Conservation (phyloP, 768 basidiomycete species). For the Lyophyllum atratum region DNA sequence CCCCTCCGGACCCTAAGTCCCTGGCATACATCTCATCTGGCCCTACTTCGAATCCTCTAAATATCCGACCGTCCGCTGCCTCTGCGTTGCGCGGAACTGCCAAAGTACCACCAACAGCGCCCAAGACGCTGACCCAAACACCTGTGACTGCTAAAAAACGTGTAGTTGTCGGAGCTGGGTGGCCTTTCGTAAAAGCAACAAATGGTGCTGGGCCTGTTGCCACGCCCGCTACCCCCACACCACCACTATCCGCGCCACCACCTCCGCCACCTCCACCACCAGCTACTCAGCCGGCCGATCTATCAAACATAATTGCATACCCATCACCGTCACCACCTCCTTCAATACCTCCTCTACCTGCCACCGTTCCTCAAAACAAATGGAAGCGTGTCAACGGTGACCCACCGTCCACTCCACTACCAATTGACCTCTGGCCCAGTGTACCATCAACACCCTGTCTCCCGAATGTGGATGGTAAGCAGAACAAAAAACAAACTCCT, state of each 20-base stretch:
- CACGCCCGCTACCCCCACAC: slow-evolving; percentile 16
- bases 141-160: slow-evolving; percentile 34
- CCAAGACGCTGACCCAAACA: slow-evolving; percentile 20
- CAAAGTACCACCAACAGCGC: slow-evolving; percentile 28
- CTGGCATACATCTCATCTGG: slow-evolving; percentile 42
- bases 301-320: slow-evolving; percentile 25
- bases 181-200: slow-evolving; percentile 38
- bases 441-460: neutral
- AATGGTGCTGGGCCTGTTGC: slow-evolving; percentile 16
- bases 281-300: slow-evolving; percentile 5
- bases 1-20: slow-evolving; percentile 38
- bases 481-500: neutral
- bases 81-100: neutral
- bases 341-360: slow-evolving; percentile 16
- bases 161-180: slow-evolving; percentile 49
- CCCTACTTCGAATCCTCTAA: slow-evolving; percentile 53
- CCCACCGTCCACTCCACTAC: neutral
- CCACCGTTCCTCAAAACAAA: slow-evolving; percentile 18
- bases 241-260: slow-evolving; percentile 16
- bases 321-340: slow-evolving; percentile 26
- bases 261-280: slow-evolving; percentile 17
- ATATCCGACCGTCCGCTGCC: slow-evolving; percentile 42
- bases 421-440: neutral
- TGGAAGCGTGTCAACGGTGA: slow-evolving; percentile 31
- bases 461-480: neutral